Evolutionary conservation across 352 stramenopile species (phyloP), one percentile per base, ranked within the genome.

Genomic region (Phytophthora hibernalis): DNA sequence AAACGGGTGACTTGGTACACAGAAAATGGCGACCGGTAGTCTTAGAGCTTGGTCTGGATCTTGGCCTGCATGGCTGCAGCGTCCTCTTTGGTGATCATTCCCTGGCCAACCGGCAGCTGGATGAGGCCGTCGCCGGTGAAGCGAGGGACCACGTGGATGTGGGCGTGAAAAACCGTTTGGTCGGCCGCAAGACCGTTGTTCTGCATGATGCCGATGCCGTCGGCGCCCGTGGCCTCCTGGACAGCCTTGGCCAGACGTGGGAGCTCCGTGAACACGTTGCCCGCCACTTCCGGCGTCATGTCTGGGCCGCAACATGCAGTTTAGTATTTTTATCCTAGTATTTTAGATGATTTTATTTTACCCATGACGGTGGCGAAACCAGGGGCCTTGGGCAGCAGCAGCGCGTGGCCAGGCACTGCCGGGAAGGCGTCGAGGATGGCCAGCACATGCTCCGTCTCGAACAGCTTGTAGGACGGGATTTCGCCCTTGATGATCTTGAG

Each of bases 371-470:
- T 94, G 22, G 85, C 83, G 78, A 86, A 90, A 33, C 74, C 80
- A 0, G 58, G 57, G 13, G 74, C 74, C 61, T 96, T 96, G n/a
- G 85, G 84, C 35, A 96, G 67, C 54, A 94, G 60, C 21, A 96
- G 72, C 51, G 83, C 70, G 65, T 94, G 85, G 56, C 85, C 88
- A 0, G 82, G 76, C 30, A 77, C 79, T 31, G 79, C 47, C 15
- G 87, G 88, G 68, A 93, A 95, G 26, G 82, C 83, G 40, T 96
- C 88, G 26, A 96, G 76, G 64, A 96, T 92, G 42, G 88, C 88
- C 21, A 95, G 69, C 65, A 91, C 82, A 60, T 93, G 84, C 59
- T 93, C 84, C 30, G 86, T 95, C 79, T 96, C 88, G 52, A 95
- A 96, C 58, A 96, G 77, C 76, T 94, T 96, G 79, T 77, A 93